Percentiles rank a stretch among this genome's conserved stretches.
Conservation (phyloP, 1,284 basidiomycete species). For the Ustilago trichophora region DNA sequence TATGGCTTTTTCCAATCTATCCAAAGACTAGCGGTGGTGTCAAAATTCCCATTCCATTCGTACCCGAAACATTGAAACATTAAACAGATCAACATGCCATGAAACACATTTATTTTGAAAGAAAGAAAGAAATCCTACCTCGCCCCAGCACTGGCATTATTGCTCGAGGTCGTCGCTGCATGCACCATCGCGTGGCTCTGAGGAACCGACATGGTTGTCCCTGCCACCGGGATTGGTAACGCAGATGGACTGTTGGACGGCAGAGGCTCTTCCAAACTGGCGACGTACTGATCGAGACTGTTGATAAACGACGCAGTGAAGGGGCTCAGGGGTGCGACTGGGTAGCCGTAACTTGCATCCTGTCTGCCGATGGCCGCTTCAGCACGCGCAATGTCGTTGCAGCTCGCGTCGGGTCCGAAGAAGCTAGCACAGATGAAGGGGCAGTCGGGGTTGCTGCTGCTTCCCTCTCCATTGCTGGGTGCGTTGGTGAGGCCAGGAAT, state of each 20-base stretch:
- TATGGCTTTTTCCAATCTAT: too few relatives aligned
- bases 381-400: constrained; percentile 34
- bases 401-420: constrained; percentile 42
- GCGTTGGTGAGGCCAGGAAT: constrained; percentile 9
- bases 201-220: constrained; percentile 13
- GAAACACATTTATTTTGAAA: too few relatives aligned
- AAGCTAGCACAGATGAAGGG: constrained; percentile 37
- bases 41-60: too few relatives aligned
- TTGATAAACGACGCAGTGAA: constrained; percentile 45
- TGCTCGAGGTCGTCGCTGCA: constrained; percentile 1
- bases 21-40: too few relatives aligned
- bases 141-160: not conserved
- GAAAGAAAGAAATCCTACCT: not conserved
- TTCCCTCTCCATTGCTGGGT: constrained; percentile 5
- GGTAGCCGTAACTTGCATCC: constrained; percentile 36
- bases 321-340: constrained; percentile 34
- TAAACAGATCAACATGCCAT: too few relatives aligned
- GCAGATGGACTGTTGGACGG: constrained; percentile 14
- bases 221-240: constrained; percentile 11
- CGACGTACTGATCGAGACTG: constrained; percentile 44
- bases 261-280: constrained; percentile 39
- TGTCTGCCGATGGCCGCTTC: constrained; percentile 42
- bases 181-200: constrained; percentile 24
- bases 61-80: too few relatives aligned
- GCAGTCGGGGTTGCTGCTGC: constrained; percentile 22